phyloP scores from a whole-genome alignment of 768 basidiomycete species.

The Serendipita sp. region DNA sequence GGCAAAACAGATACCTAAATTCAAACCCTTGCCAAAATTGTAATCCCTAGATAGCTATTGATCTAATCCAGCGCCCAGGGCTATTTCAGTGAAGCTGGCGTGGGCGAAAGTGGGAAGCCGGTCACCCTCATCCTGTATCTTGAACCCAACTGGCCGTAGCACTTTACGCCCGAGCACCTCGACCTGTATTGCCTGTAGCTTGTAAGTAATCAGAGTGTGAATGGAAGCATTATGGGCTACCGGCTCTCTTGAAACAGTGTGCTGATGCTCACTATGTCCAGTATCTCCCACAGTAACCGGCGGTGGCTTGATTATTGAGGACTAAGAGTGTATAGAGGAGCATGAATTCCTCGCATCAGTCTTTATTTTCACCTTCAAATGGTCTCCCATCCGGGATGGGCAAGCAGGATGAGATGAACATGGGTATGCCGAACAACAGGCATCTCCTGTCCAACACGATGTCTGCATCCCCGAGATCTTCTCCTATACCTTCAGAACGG shows the following conservation, averaged over 20 bases:
- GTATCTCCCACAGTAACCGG: too few species aligned
- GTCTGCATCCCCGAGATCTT: not conserved
- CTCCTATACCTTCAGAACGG: not conserved
- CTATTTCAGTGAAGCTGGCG: too few species aligned
- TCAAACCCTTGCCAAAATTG: conserved; percentile 16
- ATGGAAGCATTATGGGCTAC: not conserved
- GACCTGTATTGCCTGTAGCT: not conserved
- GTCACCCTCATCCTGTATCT: too few species aligned
- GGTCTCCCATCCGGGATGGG: not conserved
- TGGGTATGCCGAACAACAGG: not conserved
- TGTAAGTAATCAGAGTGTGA: not conserved
- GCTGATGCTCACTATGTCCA: too few species aligned
- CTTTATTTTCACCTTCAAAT: not conserved
- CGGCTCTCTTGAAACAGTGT: not conserved
- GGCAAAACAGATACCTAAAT: conserved; percentile 13
- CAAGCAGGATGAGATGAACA: not conserved
- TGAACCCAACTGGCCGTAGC: not conserved
- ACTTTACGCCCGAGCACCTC: not conserved
- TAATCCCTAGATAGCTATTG: not conserved
- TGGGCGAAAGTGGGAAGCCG: not conserved
- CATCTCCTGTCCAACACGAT: not conserved
- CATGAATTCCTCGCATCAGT: not conserved
- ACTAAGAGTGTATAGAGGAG: not conserved
- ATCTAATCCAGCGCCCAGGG: too few species aligned
- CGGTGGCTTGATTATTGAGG: too few species aligned